These are phyloP conservation scores for Plectosphaerella sp. DNA, from an alignment of 2,329 filamentous ascomycete species.

Conservation along the genomic window DNA sequence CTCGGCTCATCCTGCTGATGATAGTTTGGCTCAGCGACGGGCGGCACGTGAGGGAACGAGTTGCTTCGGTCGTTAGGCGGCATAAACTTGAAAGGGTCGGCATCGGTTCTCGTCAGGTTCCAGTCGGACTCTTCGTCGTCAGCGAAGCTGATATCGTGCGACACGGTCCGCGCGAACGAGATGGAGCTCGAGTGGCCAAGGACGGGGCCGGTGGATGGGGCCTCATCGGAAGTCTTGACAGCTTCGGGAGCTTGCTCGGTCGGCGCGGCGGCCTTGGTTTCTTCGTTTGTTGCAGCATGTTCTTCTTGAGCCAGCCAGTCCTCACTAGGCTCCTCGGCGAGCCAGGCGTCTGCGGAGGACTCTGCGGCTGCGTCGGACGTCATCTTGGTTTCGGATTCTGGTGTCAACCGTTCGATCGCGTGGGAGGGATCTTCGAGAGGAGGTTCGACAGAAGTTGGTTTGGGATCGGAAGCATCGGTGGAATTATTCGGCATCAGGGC, in stretches of 20 bases:
- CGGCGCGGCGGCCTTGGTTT: not conserved
- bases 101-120: constrained; percentile 45
- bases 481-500: constrained; percentile 31
- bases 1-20: constrained; percentile 20
- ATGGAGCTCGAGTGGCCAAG: constrained; percentile 49
- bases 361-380: not conserved
- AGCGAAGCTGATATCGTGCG: constrained; percentile 56
- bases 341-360: not conserved
- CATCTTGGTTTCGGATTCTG: not conserved
- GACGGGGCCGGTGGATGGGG: constrained; percentile 2
- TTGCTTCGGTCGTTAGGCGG: constrained; percentile 53
- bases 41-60: constrained; percentile 57
- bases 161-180: constrained; percentile 61
- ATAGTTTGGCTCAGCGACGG: constrained; percentile 18
- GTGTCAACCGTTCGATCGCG: not conserved
- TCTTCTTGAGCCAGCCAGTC: not conserved
- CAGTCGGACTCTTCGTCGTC: constrained; percentile 57
- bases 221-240: not conserved
- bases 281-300: not conserved
- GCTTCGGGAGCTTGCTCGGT: not conserved
- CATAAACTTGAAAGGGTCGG: constrained; percentile 59
- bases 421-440: not conserved
- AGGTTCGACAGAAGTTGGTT: not conserved
- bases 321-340: constrained; percentile 1
- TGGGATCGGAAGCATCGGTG: constrained; percentile 11